A percentile compares a stretch with the other conserved stretches of the same genome.
Conservation (phyloP, 2,329 filamentous ascomycete genomes). For the Talaromyces sp. region DNA sequence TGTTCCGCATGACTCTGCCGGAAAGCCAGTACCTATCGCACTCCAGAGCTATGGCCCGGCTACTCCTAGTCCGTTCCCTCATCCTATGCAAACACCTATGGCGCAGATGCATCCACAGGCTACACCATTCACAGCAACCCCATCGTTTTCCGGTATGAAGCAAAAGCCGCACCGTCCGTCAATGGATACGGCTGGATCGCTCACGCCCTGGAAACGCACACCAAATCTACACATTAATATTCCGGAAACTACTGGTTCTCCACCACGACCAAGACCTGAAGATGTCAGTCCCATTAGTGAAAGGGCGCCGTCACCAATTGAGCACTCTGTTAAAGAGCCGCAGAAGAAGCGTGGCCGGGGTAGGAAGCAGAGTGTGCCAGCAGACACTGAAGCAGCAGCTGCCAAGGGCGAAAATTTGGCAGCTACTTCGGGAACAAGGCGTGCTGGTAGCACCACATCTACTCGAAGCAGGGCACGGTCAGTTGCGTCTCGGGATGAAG, state of each 20-base stretch:
- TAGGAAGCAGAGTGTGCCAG: constrained; percentile 24
- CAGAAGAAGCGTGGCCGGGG: constrained; percentile 26
- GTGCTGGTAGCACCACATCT: constrained; percentile 37
- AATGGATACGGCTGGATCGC: constrained; percentile 41
- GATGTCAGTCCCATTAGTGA: constrained; percentile 50
- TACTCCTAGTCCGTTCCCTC: constrained; percentile 28
- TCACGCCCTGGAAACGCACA: constrained; percentile 46
- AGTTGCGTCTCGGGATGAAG: constrained; percentile 36
- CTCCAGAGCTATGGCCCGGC: constrained; percentile 27
- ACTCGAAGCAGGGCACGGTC: constrained; percentile 40
- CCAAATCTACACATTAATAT: constrained; percentile 34
- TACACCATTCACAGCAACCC: constrained; percentile 31
- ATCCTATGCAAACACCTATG: constrained; percentile 27
- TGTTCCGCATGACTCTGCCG: constrained; percentile 23
- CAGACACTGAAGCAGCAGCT: constrained; percentile 22
- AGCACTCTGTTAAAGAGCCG: constrained; percentile 28
- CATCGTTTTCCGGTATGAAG: constrained; percentile 28
- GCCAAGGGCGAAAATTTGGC: constrained; percentile 33
- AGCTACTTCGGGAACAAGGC: constrained; percentile 28
- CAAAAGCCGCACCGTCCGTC: constrained; percentile 35
- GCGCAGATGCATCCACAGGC: constrained; percentile 28
- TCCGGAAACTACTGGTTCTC: constrained; percentile 39
- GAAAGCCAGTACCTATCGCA: constrained; percentile 23
- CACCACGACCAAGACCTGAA: constrained; percentile 41
- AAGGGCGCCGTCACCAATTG: constrained; percentile 38